Base-by-base conservation (phyloP, 208 protist species). In the Acanthamoeba healyi region DNA sequence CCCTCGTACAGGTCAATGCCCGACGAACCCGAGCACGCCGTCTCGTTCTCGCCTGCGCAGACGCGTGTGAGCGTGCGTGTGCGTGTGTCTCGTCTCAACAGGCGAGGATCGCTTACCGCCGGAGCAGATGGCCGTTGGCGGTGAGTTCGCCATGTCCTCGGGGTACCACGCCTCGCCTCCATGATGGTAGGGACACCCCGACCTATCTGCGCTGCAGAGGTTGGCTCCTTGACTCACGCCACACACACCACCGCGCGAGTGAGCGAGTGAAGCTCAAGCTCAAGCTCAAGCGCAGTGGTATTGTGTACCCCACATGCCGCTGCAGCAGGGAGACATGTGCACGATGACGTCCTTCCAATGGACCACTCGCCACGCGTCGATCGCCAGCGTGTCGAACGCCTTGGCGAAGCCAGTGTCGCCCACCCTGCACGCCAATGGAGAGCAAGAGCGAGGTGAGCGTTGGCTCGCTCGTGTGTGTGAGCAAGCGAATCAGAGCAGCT, bases 291-390 rank as follows among this genome's bases (percentile, higher is more conserved):
- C n/a, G n/a, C n/a, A n/a, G n/a, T n/a, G n/a, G n/a, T n/a, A n/a
- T 42, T 32, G 0, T 2, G 65, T 10, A 40, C 70, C 70, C 5
- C 1, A 79, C 36, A 79, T 3, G 34, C 70, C 70, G 24, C 24
- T 46, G 70, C 70, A 79, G 70, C 70, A 79, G 24, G 70, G 70
- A 19, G 70, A 15, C 70, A 79, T 1, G 40, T 79, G 70, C 24
- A 34, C 36, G 70, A 79, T 6, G 17, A 79, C 17, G 40, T 79
- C 70, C 38, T 79, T 46, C 70, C 70, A 79, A 34, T 79, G 70
- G 22, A 79, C 70, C 34, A 79, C 70, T 3, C 70, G 70, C 70
- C 70, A 79, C 70, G 70, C 5, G 17, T 79, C 70, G 17, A 79
- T 4, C 22, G 2, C 1, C 10, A 79, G 34, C 34, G 32, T 10